Evolutionary conservation across 2,329 filamentous ascomycete genomes (phyloP), one percentile per base, ranked within the genome.

Genomic region (Penicillium sp.): DNA sequence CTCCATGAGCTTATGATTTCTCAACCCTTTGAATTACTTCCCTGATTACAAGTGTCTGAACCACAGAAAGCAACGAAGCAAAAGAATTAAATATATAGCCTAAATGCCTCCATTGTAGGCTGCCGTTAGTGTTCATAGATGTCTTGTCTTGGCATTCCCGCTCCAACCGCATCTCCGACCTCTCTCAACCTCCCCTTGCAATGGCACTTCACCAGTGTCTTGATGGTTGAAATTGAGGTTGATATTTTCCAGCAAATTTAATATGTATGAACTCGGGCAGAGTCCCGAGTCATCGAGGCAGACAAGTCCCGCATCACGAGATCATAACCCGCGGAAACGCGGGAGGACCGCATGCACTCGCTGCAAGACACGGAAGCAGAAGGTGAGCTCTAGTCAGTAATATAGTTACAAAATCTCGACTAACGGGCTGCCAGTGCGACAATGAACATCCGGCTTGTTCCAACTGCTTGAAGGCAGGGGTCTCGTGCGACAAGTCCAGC

Each of bases 341-440:
- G 75, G 72, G 18, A 68, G 76, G 34, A 78, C 76, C 1, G 75
- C 76, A 9, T 78, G 76, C 52, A 76, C 75, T 39, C 72, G 76
- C 56, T 78, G 76, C 66, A 78, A 78, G 60, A 73, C 66, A 21
- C 68, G 76, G 49, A 78, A 78, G 57, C 76, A 78, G 59, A 77
- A 72, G 65, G 76, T 76, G 35, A 60, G 66, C 54, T 31, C 8
- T 6, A 25, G 3, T 8, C 21, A 3, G 9, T 16, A 7, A 4
- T 2, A 35, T 13, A 21, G n/a, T 7, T 10, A 8, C 7, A 38
- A 16, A 18, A 48, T 39, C 13, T 39, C 55, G 16, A 60, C 21
- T 37, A 3, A 34, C 5, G 27, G 15, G 15, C 38, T 10, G 18
- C 10, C 39, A 78, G 76, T 79, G 76, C 60, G 75, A 78, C 60